These are phyloP conservation scores for Tricholoma hemisulphureum DNA, from an alignment of 768 basidiomycete species.

Conservation along the genomic window DNA sequence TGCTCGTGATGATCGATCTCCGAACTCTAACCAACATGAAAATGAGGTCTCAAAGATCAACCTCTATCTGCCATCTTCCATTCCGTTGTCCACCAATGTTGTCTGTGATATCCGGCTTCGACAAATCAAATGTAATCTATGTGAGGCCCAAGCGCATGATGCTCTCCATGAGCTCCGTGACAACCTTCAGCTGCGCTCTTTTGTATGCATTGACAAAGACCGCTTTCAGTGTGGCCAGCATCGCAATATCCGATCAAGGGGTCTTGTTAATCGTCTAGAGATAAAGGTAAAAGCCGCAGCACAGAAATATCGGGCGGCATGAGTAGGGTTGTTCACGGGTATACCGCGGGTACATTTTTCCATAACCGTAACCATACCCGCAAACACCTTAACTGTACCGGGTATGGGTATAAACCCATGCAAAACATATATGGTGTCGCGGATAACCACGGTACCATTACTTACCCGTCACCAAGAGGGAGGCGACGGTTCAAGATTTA, in stretches of 20 bases:
- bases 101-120: not conserved
- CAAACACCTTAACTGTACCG: no score
- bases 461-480: no score
- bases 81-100: not conserved
- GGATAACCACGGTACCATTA: no score
- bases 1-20: not conserved
- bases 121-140: not conserved
- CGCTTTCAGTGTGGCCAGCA: not conserved
- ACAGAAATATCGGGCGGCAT: not conserved
- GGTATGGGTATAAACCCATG: no score
- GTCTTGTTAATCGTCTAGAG: not conserved
- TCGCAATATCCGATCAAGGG: not conserved
- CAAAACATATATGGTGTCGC: no score
- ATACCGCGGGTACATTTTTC: no score
- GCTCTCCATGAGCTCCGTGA: not conserved
- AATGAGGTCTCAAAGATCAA: not conserved
- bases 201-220: not conserved
- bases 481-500: no score
- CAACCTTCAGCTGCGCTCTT: not conserved
- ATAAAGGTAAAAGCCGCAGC: not conserved
- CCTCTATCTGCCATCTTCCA: not conserved
- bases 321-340: no score
- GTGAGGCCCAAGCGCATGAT: not conserved
- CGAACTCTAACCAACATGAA: not conserved
- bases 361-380: no score